Conservation (phyloP, 1,284 basidiomycete genomes). For the Ganoderma resinaceum region DNA sequence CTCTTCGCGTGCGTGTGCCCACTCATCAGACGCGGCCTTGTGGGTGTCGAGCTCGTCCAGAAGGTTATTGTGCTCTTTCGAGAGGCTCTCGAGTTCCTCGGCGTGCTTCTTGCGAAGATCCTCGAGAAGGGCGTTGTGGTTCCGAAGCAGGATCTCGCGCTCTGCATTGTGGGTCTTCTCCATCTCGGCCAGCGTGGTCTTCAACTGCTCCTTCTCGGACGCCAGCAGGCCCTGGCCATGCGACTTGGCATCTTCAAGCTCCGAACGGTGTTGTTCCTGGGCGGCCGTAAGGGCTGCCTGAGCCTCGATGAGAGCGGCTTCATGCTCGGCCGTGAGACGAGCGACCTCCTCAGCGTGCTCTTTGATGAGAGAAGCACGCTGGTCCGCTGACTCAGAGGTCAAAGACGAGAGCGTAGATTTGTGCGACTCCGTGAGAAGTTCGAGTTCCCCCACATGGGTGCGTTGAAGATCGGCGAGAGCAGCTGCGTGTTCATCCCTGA, state of each 20-base stretch:
- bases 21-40: slow-evolving; percentile 66
- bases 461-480: slow-evolving; percentile 61
- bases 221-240: slow-evolving; percentile 46
- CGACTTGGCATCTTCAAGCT: slow-evolving; percentile 49
- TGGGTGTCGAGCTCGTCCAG: slow-evolving; percentile 68
- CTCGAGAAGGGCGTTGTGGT: slow-evolving; percentile 59
- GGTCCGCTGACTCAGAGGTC: slow-evolving; percentile 35
- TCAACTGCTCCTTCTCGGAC: slow-evolving; percentile 50
- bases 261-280: slow-evolving; percentile 53
- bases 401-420: slow-evolving; percentile 43
- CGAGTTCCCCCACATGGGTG: slow-evolving; percentile 60
- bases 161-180: slow-evolving; percentile 43
- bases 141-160: slow-evolving; percentile 54
- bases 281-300: slow-evolving; percentile 51
- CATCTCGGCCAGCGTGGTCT: slow-evolving; percentile 47
- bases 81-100: slow-evolving; percentile 49
- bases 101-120: slow-evolving; percentile 47
- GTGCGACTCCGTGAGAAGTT: slow-evolving; percentile 54
- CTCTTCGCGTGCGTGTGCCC: slow-evolving; percentile 57
- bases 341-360: slow-evolving; percentile 50
- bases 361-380: slow-evolving; percentile 38
- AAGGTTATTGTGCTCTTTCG: slow-evolving; percentile 61
- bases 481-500: slow-evolving; percentile 47
- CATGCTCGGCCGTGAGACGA: slow-evolving; percentile 54
- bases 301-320: slow-evolving; percentile 50